Evolutionary conservation across 2,329 filamentous ascomycete genomes (phyloP).

Genomic region (Penicillium sp.): DNA sequence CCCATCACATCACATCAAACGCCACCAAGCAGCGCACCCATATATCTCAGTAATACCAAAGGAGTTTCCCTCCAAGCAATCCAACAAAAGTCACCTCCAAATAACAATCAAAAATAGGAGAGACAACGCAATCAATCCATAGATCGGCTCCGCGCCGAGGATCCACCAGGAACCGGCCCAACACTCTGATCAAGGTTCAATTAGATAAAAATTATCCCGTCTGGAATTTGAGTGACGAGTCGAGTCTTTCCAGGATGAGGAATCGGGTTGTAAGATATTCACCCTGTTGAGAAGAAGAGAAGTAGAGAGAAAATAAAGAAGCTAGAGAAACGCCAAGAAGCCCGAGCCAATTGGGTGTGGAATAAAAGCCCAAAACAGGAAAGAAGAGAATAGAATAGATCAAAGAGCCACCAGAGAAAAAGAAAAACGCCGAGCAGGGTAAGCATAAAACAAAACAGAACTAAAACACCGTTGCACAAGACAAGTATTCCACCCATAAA

Average conservation of each 20-base stretch:
- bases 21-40: background rate
- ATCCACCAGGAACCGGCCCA: background rate
- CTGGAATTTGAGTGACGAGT: background rate
- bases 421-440: background rate
- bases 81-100: background rate
- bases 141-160: constrained; percentile 1
- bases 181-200: background rate
- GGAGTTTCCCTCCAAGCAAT: background rate
- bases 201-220: constrained; percentile 19
- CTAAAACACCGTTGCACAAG: background rate
- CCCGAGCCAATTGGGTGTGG: background rate
- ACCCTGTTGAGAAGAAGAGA: background rate
- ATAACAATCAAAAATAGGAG: background rate
- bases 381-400: background rate
- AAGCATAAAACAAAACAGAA: background rate
- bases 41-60: background rate
- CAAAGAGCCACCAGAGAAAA: background rate
- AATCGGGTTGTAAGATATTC: too few relatives aligned
- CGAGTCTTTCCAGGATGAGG: background rate
- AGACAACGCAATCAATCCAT: background rate
- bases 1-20: background rate
- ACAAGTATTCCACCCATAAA: background rate
- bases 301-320: too few relatives aligned
- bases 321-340: background rate
- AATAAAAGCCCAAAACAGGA: background rate